Percentiles rank a stretch among this genome's conserved stretches.
Evolutionary conservation across 2,329 filamentous ascomycete species (phyloP).

Genomic region (Cadophora malorum): DNA sequence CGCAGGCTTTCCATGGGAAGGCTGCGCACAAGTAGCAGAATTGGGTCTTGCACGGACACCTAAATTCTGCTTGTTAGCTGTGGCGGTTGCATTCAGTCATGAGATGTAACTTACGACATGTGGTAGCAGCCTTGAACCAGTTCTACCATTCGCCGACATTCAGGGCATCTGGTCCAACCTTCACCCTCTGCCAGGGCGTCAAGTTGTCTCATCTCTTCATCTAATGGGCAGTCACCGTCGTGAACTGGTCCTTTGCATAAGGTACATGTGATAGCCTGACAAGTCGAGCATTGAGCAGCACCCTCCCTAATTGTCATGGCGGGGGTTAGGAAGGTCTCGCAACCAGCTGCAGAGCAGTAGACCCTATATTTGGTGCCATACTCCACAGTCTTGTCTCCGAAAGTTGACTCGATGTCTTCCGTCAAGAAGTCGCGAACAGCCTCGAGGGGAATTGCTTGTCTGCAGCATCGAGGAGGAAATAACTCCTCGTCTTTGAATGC

Average conservation of each 20-base stretch:
- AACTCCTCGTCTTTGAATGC: constrained; percentile 55
- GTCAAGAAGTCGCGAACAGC: constrained; percentile 47
- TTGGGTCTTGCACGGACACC: constrained; percentile 52
- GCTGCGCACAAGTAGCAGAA: constrained; percentile 52
- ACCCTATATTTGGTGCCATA: constrained; percentile 52
- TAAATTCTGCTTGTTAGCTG: constrained; percentile 35
- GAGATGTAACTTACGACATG: constrained; percentile 54
- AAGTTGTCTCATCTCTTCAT: constrained; percentile 48
- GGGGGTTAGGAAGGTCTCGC: constrained; percentile 53
- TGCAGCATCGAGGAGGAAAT: constrained; percentile 62
- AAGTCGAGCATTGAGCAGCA: constrained; percentile 48
- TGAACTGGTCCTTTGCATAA: constrained; percentile 57
- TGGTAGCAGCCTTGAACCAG: constrained; percentile 57
- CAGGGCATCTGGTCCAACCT: constrained; percentile 57
- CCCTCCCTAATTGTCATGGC: constrained; percentile 43
- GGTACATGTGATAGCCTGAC: constrained; percentile 53
- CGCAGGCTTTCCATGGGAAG: constrained; percentile 48
- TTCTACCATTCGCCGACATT: constrained; percentile 51
- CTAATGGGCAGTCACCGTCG: constrained; percentile 53
- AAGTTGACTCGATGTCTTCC: constrained; percentile 45
- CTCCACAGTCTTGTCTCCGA: constrained; percentile 54
- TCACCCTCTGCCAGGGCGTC: constrained; percentile 49
- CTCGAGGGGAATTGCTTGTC: constrained; percentile 48
- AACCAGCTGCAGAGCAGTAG: constrained; percentile 54
- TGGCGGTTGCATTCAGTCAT: neutral